Evolutionary conservation across 371 early-diverging fungal genomes (phyloP), one percentile per base, ranked within the genome.

Genomic region (Mortierella sp.): DNA sequence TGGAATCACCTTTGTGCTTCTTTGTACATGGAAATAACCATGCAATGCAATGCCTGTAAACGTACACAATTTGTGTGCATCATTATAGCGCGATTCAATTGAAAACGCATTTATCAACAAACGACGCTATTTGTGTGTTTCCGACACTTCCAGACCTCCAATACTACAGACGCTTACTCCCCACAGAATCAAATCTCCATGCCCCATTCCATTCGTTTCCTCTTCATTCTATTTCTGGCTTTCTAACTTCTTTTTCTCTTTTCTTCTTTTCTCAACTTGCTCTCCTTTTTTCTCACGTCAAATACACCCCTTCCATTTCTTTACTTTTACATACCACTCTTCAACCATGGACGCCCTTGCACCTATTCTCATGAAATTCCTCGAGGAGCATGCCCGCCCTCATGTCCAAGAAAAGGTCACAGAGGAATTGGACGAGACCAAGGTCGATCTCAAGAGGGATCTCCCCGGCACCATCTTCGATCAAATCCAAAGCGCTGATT

Each of bases 371-470:
- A 63, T 76, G 58, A 67, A 67, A 64, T 70, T 62, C 47, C 62
- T 76, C 55, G 76, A 76, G 61, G 62, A 77, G 45, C 49, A 68
- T 7, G 68, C 61, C 31, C 69, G 78, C 34, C 78, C 78, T 40
- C 71, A 66, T n/a, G 68, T 76, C 51, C 71, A 71, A 53, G 71
- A 67, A 12, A 76, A 70, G 68, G 76, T 76, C 15, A 47, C 68
- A 23, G 76, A 76, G 61, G 71, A 76, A 47, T 34, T 76, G 28
- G 64, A 63, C 55, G 72, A 70, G 59, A 71, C 67, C 64, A 76
- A 71, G 67, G 71, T 54, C 56, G 71, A 76, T 3, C 71, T 76
- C 68, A 76, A 76, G 72, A 23, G 51, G 23, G 68, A 71, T 15
- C 47, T 76, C 34, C 76, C 76, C 10, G 40, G 45, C 12, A 58